phyloP scores from a whole-genome alignment of 2,329 filamentous ascomycete genomes.

The Remersonia thermophila region DNA sequence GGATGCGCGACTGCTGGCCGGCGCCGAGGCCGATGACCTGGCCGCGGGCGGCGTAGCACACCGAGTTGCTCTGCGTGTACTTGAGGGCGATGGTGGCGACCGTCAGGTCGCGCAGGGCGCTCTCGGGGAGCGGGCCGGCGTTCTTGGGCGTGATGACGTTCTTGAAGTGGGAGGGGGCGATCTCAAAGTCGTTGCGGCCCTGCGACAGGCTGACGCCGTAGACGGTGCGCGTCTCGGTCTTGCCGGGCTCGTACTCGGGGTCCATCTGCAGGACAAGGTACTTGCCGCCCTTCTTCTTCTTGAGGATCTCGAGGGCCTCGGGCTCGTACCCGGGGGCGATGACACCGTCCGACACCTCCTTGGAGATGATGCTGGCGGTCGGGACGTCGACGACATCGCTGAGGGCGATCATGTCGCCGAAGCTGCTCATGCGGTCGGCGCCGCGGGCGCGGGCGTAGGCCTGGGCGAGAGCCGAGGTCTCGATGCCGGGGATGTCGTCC shows the following conservation, averaged over 20 bases:
- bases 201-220: conserved; percentile 84
- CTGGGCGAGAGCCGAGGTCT: conserved; percentile 75
- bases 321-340: conserved; percentile 79
- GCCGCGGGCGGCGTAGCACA: conserved; percentile 91
- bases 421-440: conserved; percentile 97
- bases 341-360: conserved; percentile 94
- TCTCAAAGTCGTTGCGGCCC: conserved; percentile 82
- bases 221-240: conserved; percentile 74
- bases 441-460: conserved; percentile 92
- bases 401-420: conserved; percentile 90
- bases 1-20: conserved; percentile 93
- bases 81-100: conserved; percentile 95
- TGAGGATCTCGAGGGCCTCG: conserved; percentile 79
- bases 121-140: conserved; percentile 57
- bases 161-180: conserved; percentile 74
- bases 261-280: conserved; percentile 96
- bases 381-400: conserved; percentile 83
- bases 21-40: conserved; percentile 91
- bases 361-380: conserved; percentile 94
- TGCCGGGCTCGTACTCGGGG: conserved; percentile 65
- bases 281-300: conserved; percentile 96
- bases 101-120: conserved; percentile 77
- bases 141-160: conserved; percentile 81
- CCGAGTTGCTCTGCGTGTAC: conserved; percentile 98
- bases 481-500: conserved; percentile 82